Evolutionary conservation across 2,329 filamentous ascomycete species (phyloP), one percentile per base, ranked within the genome.

Genomic region (Pseudonectria buxi): DNA sequence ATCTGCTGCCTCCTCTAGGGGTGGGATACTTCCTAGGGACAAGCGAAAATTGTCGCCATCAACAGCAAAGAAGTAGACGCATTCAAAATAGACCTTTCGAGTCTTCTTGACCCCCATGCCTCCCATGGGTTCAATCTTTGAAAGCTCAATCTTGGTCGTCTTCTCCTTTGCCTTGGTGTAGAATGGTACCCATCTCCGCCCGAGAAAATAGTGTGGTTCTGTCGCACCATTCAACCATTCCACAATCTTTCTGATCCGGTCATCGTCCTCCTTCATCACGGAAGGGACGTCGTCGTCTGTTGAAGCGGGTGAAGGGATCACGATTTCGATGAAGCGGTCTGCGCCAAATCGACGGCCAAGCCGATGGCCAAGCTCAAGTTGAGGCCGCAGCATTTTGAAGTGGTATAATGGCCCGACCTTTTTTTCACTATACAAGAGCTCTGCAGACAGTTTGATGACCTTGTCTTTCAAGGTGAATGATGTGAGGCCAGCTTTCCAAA

Each of bases 311-410:
- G 63, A 62, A 0, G 76, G 75, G 5, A 79, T 59, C 4, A 66
- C 51, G 1, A 81, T 38, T 35, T 80, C 73, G 2, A 81, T 41
- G 30, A 79, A 79, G 1, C 77, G 65, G 43, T 81, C 76, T 0
- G 67, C 55, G 0, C 77, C 76, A 43, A 78, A 78, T 4, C 68
- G 68, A 10, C 77, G 67, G 14, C 60, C 58, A 0, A 81, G 53
- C 2, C 77, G 69, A 50, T 76, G 66, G 0, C 69, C 60, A 3
- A 62, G 49, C 16, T 76, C 71, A 2, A 77, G 49, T 9, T 56
- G 61, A 2, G 78, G 47, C 0, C 72, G 68, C 2, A 65, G 58
- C 9, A 81, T 60, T 5, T 59, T 61, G 4, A 79, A 46, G 0
- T 48, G 40, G 39, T 76, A 74, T 0, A 70, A 33, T 0, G 69